Conservation (phyloP, 2,329 filamentous ascomycete species). For the Colletotrichum sp. region DNA sequence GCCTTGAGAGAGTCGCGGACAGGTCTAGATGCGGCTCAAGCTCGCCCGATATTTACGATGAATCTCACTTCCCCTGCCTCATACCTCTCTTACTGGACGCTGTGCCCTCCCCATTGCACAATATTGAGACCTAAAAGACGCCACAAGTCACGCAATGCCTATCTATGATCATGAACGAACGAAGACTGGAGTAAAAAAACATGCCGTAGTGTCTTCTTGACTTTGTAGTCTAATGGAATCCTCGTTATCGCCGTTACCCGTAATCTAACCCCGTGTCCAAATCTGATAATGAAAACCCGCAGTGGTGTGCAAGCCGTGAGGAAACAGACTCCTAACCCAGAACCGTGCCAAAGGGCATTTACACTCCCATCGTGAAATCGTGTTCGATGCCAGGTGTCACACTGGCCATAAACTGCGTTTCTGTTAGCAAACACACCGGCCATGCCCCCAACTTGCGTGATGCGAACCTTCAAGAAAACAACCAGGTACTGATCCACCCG, state of each 20-base stretch:
- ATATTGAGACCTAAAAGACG: neutral
- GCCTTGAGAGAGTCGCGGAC: too few species aligned
- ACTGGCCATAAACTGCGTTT: conserved; percentile 72
- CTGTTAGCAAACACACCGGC: conserved; percentile 26
- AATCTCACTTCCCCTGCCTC: neutral
- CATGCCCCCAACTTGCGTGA: neutral
- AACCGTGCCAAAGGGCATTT: conserved; percentile 27
- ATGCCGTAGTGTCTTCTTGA: neutral
- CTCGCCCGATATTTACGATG: neutral
- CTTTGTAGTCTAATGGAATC: conserved; percentile 10
- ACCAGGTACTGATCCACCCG: conserved; percentile 89
- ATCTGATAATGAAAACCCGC: neutral
- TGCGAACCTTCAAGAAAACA: conserved; percentile 79
- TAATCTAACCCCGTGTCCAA: conserved; percentile 12
- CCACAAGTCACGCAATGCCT: neutral
- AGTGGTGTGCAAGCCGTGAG: neutral
- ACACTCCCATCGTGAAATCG: conserved; percentile 96
- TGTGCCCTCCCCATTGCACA: neutral
- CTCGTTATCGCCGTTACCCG: neutral
- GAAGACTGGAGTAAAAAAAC: neutral
- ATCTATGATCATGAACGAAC: neutral
- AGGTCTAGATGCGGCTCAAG: neutral
- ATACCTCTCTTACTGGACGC: neutral
- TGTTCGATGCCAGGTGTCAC: conserved; percentile 98
- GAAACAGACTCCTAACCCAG: neutral